phyloP scores from a whole-genome alignment of 2,329 filamentous ascomycete genomes.

The Raffaelea ambrosiae region DNA sequence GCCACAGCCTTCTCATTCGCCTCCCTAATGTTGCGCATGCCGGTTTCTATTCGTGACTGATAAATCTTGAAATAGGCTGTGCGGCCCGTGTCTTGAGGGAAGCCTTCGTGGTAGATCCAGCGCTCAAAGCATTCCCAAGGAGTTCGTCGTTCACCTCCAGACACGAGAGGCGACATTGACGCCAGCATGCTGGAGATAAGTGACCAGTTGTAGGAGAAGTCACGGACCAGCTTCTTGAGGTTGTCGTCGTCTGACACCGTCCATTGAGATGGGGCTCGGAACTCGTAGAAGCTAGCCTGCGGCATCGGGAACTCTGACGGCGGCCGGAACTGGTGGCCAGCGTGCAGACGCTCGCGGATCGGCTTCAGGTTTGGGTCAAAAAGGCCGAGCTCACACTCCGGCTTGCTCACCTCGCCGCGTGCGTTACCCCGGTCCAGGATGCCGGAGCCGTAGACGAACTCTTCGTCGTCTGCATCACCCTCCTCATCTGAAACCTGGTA shows the following conservation, averaged over 20 bases:
- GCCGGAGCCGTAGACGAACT: slow-evolving; percentile 21
- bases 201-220: slow-evolving; percentile 97
- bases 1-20: slow-evolving; percentile 39
- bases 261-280: slow-evolving; percentile 82
- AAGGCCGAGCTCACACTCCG: slow-evolving; percentile 53
- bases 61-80: slow-evolving; percentile 85
- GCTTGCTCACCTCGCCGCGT: background rate
- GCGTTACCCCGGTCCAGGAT: background rate
- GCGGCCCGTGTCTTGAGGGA: slow-evolving; percentile 89
- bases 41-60: slow-evolving; percentile 50
- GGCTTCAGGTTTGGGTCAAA: slow-evolving; percentile 86
- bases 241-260: slow-evolving; percentile 85
- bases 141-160: slow-evolving; percentile 79
- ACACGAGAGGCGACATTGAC: slow-evolving; percentile 67
- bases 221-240: slow-evolving; percentile 72
- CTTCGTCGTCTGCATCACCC: slow-evolving; percentile 29
- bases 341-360: slow-evolving; percentile 82
- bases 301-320: slow-evolving; percentile 91
- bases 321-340: slow-evolving; percentile 85
- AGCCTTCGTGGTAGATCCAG: slow-evolving; percentile 85
- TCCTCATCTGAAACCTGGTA: slow-evolving; percentile 69
- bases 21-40: slow-evolving; percentile 45
- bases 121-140: slow-evolving; percentile 99
- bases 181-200: slow-evolving; percentile 77
- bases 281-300: slow-evolving; percentile 81